Base-by-base conservation (phyloP, 176 grass and related monocot species). In the Eleusine indica region DNA sequence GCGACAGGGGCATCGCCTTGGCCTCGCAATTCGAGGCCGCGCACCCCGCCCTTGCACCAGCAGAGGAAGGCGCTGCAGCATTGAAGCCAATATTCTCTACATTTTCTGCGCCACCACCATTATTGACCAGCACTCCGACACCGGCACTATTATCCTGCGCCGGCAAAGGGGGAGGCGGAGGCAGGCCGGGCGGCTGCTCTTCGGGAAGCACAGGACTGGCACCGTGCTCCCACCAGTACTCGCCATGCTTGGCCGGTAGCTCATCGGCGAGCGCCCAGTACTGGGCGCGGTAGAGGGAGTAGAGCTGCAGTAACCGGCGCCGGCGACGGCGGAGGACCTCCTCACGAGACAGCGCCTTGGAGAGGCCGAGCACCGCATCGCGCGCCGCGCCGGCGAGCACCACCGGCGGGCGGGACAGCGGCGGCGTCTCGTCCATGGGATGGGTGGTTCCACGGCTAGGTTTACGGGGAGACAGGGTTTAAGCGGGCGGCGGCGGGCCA, bases 141-240 rank as follows among this genome's bases (percentile, higher is more conserved):
- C 30, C 65, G 32, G 14, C 65, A 7, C 32, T 15, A 38, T 38
- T 32, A 21, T 3, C 10, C 39, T 3, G 37, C 54, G 6, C 19
- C 9, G 60, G 60, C 60, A 28, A 17, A 63, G 11, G 3, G 14
- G 65, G 19, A 66, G 47, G 15, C 16, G 39, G 44, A 1, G 7
- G 64, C 64, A 70, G 65, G 9, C 12, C 13, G 11, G 29, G 32
- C 14, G 15, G 54, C 13, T 22, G 7, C 3, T 5, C 65, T 6
- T 74, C n/a, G 22, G 16, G 49, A 21, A 70, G 79, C 35, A 43
- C 43, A 62, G 85, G 85, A 64, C 71, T 62, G 28, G 71, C 19
- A 28, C 78, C 85, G 40, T 82, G 71, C 28, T 69, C 13, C 85
- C 85, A 87, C 78, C 78, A 82, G 39, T 87, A 87, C 18, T 76